Evolutionary conservation across 345 rosid genomes (phyloP).

Genomic region (Eucalyptus fibrosa): DNA sequence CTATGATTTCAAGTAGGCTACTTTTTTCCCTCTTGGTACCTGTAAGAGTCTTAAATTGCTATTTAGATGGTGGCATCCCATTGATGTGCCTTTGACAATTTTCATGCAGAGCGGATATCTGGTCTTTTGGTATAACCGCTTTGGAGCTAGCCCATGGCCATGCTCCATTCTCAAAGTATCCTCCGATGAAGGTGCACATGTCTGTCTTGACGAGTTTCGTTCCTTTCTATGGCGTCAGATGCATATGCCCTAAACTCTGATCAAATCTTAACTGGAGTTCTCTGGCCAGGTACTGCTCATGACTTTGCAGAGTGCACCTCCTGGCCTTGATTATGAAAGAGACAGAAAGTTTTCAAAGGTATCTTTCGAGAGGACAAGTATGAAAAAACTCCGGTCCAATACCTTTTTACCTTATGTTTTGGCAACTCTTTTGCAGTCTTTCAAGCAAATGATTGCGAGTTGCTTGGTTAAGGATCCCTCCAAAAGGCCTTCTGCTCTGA

Average conservation of each 20-base stretch:
- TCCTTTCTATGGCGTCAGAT: neutral
- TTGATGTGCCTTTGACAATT: constrained; percentile 10
- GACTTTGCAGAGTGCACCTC: constrained; percentile 99
- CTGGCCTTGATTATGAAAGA: constrained; percentile 93
- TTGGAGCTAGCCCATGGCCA: constrained; percentile 99
- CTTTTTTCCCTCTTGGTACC: neutral
- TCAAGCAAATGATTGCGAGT: constrained; percentile 99
- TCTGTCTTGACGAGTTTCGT: neutral
- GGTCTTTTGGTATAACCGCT: constrained; percentile 99
- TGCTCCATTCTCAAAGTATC: constrained; percentile 98
- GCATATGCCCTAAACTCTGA: neutral
- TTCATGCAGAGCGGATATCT: constrained; percentile 83
- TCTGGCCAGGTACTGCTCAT: constrained; percentile 76
- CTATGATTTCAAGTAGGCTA: constrained; percentile 87
- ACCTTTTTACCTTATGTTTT: constrained; percentile 1
- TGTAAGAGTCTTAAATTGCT: neutral
- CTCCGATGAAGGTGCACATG: constrained; percentile 87
- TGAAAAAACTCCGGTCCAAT: neutral
- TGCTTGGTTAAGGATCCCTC: constrained; percentile 97
- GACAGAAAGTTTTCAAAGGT: constrained; percentile 95
- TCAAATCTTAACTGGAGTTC: constrained; percentile 5
- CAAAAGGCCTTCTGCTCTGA: constrained; percentile 85
- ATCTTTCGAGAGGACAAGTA: neutral
- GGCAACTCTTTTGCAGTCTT: constrained; percentile 38
- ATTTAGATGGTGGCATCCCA: neutral